Base-by-base conservation (phyloP, 371 early-diverging fungal genomes). In the Zopfochytrium polystomum region DNA sequence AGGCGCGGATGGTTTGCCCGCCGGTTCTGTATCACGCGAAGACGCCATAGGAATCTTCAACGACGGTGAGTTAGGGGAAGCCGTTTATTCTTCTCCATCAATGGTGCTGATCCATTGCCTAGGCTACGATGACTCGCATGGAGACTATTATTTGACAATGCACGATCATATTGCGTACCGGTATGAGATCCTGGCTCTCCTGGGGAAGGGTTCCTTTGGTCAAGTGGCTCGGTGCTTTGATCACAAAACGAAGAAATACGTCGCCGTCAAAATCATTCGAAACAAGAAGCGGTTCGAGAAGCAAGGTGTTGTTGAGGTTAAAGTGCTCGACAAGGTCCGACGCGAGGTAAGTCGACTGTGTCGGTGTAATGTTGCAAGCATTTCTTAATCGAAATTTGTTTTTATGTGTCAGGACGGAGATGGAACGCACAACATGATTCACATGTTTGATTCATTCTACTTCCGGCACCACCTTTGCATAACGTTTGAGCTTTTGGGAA, bases 191-290 rank as follows among this genome's bases (percentile, higher is more conserved):
- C 46, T 93, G 33, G 89, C 89, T 15, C 73, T 88, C 31, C 75
- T 99, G 1, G 99, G 99, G 33, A 90, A 92, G 71, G 99, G 99
- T 1, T 95, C 96, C 5, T 99, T 98, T 81, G 99, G 99, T 9
- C 96, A 98, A 68, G 99, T 98, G 0, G 82, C 92, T 47, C 90
- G 91, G 60, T 93, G 93, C 55, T 84, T 84, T 33, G 95, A 96
- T 72, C 94, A 95, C 81, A 89, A 90, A 68, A 87, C 89, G 0
- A 91, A 92, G 22, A 78, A 78, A 27, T 80, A 85, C 35, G 91
- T 93, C 6, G 99, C 99, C 5, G 82, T 98, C 60, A 98, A 98
- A 74, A 84, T 98, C 44, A 96, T 98, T 51, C 82, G 95, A 35
- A 95, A 94, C 78, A 92, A 92, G 82, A 91, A 87, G 69, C 83